Evolutionary conservation across 2,329 filamentous ascomycete genomes (phyloP), one percentile per base, ranked within the genome.

Genomic region (Epichloe amarillans): DNA sequence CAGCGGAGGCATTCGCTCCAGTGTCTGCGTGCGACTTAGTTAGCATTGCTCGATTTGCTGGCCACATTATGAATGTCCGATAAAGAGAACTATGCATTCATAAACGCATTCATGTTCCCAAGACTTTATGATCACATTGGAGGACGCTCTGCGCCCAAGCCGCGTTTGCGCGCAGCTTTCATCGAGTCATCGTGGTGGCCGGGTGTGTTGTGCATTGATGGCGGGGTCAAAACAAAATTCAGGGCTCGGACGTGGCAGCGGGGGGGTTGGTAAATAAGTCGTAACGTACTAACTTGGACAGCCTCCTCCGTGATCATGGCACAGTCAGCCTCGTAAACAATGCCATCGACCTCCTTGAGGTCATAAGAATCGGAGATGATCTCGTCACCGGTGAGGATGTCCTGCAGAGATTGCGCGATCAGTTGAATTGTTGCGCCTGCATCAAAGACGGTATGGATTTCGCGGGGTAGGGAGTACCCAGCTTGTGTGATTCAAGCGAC

Each of bases 1-100:
- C 93, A 55, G 93, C 90, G 62, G 91, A 97, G 62, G 93, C 87
- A 73, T 98, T 98, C 77, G 90, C 93, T 70, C 93, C 93, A 64
- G 79, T 93, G 70, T 93, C 86, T 88, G 52, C 35, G 38, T 11
- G 12, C 6, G n/a, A 12, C 36, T 30, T 19, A 15, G 42, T 46
- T 30, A 46, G 37, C 17, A 21, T 46, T 21, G 12, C 12, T 33
- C 3, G 33, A 40, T 17, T 40, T 44, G 23, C n/a, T 17, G n/a
- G 43, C 4, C 23, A 21, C 43, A 30, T 42, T 15, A 23, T 10
- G 40, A 23, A 30, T 30, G 30, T 30, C 30, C 30, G 11, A 30
- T 10, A 11, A 5, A 1, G 15, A 26, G 2, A 7, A 26, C 5
- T 44, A 1, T 30, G 30, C 30, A 30, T 30, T 10, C 4, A 30